Conservation (phyloP, 2,329 filamentous ascomycete genomes). For the Amauroascus niger region DNA sequence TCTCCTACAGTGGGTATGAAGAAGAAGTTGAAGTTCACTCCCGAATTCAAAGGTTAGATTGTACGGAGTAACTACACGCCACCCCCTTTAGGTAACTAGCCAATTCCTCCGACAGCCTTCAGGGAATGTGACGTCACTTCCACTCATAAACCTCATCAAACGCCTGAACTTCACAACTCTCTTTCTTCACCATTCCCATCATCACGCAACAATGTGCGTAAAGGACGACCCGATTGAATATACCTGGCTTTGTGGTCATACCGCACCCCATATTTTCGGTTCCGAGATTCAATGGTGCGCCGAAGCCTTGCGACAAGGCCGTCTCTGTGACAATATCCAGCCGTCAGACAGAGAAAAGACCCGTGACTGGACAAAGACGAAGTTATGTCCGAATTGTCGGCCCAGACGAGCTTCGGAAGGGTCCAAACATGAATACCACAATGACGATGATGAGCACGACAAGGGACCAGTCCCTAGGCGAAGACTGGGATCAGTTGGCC, state of each 20-base stretch:
- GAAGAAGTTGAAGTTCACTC: too few species aligned
- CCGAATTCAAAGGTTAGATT: too few species aligned
- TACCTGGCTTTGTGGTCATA: slow-evolving; percentile 2
- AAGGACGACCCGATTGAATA: slow-evolving; percentile 7
- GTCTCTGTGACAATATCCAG: slow-evolving; percentile 4
- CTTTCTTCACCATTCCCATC: neutral
- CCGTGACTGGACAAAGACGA: neutral
- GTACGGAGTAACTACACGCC: too few species aligned
- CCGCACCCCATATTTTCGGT: neutral
- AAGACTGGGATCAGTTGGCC: slow-evolving; percentile 4
- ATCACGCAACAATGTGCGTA: neutral
- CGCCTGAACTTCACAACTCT: neutral
- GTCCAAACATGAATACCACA: neutral
- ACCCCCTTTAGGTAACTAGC: neutral
- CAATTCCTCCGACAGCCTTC: neutral
- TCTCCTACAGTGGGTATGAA: neutral
- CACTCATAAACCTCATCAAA: neutral
- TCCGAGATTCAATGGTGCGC: slow-evolving; percentile 2
- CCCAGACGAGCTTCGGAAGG: slow-evolving; percentile 3
- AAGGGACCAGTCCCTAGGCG: neutral
- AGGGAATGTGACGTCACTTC: slow-evolving; percentile 1
- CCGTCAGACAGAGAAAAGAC: neutral
- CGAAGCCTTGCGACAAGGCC: slow-evolving; percentile 3
- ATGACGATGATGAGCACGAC: slow-evolving; percentile 2
- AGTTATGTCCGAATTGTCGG: neutral